phyloP scores from a whole-genome alignment of 306 rosid genomes.

The Medicago ruthenica region DNA sequence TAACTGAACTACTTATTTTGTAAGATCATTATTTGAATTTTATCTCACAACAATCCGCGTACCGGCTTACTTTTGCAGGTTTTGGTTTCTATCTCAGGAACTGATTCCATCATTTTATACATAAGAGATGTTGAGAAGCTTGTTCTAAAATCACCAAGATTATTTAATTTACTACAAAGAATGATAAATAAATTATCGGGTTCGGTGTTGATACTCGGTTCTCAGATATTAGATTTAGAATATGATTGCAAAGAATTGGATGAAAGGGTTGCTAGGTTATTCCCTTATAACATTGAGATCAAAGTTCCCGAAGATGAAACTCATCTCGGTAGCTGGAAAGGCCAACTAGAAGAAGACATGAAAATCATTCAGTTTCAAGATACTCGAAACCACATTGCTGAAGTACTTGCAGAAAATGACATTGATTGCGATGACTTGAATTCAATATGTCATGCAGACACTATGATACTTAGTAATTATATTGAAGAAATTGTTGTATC shows the following conservation, averaged over 20 bases:
- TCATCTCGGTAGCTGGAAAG: constrained; percentile 67
- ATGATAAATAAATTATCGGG: constrained; percentile 81
- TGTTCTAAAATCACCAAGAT: constrained; percentile 65
- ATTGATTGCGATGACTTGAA: constrained; percentile 81
- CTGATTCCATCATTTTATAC: constrained; percentile 75
- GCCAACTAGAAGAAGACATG: constrained; percentile 77
- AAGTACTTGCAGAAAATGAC: constrained; percentile 85
- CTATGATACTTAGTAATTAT: constrained; percentile 59
- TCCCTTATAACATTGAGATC: constrained; percentile 71
- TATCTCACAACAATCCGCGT: no score
- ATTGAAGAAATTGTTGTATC: constrained; percentile 86
- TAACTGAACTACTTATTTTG: no score
- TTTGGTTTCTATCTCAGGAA: constrained; percentile 72
- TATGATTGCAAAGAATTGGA: constrained; percentile 57
- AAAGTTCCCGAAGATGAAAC: constrained; percentile 78
- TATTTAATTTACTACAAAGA: constrained; percentile 68
- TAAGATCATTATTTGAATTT: no score
- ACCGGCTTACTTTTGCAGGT: constrained; percentile 53
- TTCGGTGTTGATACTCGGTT: constrained; percentile 80
- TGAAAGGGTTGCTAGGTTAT: constrained; percentile 59
- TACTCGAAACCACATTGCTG: constrained; percentile 87
- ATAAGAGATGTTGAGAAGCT: constrained; percentile 83
- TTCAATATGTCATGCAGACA: constrained; percentile 73
- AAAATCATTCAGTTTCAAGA: constrained; percentile 71
- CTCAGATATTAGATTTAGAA: constrained; percentile 60